A percentile compares a stretch with the other conserved stretches of the same genome.
These are phyloP conservation scores for Aspergillus sojae DNA, from an alignment of 2,329 filamentous ascomycete species.

Conservation along the genomic window DNA sequence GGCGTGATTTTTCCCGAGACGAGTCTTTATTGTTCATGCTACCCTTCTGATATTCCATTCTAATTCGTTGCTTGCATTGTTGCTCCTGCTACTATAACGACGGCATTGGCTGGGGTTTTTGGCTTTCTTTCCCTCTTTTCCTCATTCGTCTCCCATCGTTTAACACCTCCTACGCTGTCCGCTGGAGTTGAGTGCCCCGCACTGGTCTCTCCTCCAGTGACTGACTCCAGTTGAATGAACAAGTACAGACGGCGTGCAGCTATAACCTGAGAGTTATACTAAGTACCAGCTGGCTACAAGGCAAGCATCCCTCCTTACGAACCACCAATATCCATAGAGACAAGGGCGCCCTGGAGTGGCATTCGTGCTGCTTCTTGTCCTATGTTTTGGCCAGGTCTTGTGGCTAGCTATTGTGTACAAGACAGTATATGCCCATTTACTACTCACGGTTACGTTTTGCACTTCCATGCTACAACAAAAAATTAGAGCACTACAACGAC, in stretches of 20 bases:
- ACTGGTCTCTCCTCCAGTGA: conserved; percentile 12
- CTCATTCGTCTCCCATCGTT: conserved; percentile 8
- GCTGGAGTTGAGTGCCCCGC: conserved; percentile 12
- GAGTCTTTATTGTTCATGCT: background rate
- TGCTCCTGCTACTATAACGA: background rate
- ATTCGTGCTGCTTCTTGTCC: background rate
- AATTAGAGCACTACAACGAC: background rate
- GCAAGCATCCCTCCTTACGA: background rate
- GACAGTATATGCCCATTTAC: background rate
- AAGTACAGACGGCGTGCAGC: background rate
- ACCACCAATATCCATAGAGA: background rate
- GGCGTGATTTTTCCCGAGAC: conserved; percentile 9
- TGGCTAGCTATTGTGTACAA: background rate
- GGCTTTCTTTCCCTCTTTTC: conserved; percentile 5
- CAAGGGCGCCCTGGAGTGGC: background rate
- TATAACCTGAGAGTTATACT: background rate
- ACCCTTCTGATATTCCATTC: conserved; percentile 3
- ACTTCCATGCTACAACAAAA: background rate
- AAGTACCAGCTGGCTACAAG: background rate
- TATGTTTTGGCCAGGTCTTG: background rate
- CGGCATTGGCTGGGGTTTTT: background rate
- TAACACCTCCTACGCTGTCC: background rate
- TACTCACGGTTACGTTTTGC: background rate
- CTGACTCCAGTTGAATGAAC: conserved; percentile 6
- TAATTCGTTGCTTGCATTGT: conserved; percentile 1